Base-by-base conservation (phyloP, 2,329 filamentous ascomycete genomes). In the Cladosporium sp. region DNA sequence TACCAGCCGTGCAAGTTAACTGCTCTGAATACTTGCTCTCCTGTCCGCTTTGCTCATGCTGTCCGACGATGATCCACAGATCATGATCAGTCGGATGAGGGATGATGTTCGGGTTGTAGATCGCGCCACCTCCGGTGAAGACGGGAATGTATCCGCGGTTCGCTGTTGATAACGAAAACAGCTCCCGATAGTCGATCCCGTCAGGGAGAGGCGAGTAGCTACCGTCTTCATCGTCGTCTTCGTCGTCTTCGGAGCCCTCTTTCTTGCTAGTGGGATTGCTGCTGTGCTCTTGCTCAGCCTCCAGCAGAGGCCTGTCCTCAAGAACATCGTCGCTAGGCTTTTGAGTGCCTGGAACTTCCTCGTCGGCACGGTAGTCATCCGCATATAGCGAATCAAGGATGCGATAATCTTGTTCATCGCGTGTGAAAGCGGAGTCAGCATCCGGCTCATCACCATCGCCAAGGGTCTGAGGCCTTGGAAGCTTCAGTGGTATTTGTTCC, bases 61-160 rank as follows among this genome's bases (percentile, higher is more conserved):
- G 85, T 5, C 83, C 83, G 3, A 85, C 79, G 25, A 87, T 78
- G 66, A 84, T 80, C 79, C 80, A 88, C 1, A 78, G 82, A 49
- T 84, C 73, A 2, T 78, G 73, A 8, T 78, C 70, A 1, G 71
- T 74, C 3, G 84, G 85, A 70, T 88, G 86, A 0, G 86, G 85
- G 46, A 88, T 79, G 67, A 88, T 81, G 73, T 84, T 88, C 18
- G 86, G 85, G 66, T 87, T 88, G 16, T 53, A 53, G 14, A 53
- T 30, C 26, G 16, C n/a, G 14, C 26, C 49, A 18, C 49, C 49
- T 4, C 49, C 49, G 5, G 49, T 53, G 16, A 53, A 53, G 16
- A 53, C n/a, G 25, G 49, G 49, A 21, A 53, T 53, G 16, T n/a
- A 53, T n/a, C n/a, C 30, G 49, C 49, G 49, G 6, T 53, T 26